A percentile compares a stretch with the other conserved stretches of the same genome.
Evolutionary conservation across 345 rosid genomes (phyloP).

Genomic region (Rubroshorea leprosula): DNA sequence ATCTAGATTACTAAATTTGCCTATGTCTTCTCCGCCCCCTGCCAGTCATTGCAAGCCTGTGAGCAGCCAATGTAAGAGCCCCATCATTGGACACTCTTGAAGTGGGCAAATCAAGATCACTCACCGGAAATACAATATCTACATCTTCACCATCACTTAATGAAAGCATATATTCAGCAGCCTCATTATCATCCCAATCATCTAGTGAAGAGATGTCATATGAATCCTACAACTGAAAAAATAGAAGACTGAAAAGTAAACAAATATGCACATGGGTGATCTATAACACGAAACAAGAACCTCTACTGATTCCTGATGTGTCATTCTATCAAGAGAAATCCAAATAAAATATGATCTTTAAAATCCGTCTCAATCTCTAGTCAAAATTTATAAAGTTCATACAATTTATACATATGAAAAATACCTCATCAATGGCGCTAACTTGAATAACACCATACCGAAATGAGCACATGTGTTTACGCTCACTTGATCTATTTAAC

Average conservation of each 20-base stretch:
- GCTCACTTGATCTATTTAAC: too few relatives aligned
- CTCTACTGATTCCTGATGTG: too few relatives aligned
- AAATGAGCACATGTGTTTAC: conserved; percentile 17
- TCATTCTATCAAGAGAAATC: too few relatives aligned
- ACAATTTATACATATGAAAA: too few relatives aligned
- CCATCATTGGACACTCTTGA: conserved; percentile 38
- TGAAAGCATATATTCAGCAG: conserved; percentile 32
- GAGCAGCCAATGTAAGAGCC: conserved; percentile 45
- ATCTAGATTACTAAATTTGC: conserved; percentile 28
- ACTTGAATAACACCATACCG: conserved; percentile 21
- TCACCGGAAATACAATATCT: conserved; percentile 45
- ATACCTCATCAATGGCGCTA: conserved; percentile 56
- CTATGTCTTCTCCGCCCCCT: conserved; percentile 51
- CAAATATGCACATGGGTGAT: background rate
- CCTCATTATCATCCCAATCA: conserved; percentile 37
- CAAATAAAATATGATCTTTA: background rate
- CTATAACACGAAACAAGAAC: background rate
- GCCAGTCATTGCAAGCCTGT: conserved; percentile 57
- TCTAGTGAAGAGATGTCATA: conserved; percentile 33
- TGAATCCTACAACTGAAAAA: conserved; percentile 33
- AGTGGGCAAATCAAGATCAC: conserved; percentile 48
- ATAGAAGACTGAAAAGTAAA: background rate
- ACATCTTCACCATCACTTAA: conserved; percentile 88
- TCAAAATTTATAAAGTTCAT: too few relatives aligned
- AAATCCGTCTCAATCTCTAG: too few relatives aligned